Base-by-base conservation (phyloP, 2,329 filamentous ascomycete genomes). In the Aspergillus aculeatus region DNA sequence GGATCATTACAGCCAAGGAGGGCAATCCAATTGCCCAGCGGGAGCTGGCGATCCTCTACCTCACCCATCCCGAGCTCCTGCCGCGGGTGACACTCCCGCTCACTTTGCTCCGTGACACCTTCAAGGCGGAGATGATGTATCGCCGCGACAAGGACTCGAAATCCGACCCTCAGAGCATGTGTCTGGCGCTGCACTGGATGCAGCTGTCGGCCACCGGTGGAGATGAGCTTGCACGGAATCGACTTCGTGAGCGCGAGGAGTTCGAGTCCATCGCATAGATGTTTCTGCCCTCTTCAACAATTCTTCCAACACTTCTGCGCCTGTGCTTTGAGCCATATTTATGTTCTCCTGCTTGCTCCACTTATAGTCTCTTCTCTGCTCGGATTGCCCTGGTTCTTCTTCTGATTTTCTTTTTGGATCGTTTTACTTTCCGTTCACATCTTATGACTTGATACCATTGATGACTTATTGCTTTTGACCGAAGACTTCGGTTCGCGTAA, bases 131-230 rank as follows among this genome's bases (percentile, higher is more conserved):
- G 58, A 86, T 95, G 67, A 91, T 96, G 83, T 90, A 84, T 71
- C 78, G 81, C 63, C 81, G 81, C 64, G 84, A 84, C 47, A 80
- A 84, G 56, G 85, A 89, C 68, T 81, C 83, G 16, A 82, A 91
- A 66, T 92, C 88, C 61, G 92, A 97, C 73, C 91, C 91, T 2
- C 89, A 89, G 56, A 87, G 92, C 47, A 95, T 98, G 90, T 97
- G 93, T 69, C 86, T 96, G 59, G 94, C 94, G 10, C 88, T 96
- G 76, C 94, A 98, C 80, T 98, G 94, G 93, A 97, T 98, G 92
- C 91, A 94, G 78, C 82, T 91, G 65, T 92, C 91, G 41, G 90
- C 91, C 68, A 84, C 85, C 57, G 92, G 92, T n/a, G 92, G 92
- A 1, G 94, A 98, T 73, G 85, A 89, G 70, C 80, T 96, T 66